Base-by-base conservation (phyloP, 257 asterid genomes). In the Hygrophila difformis region DNA sequence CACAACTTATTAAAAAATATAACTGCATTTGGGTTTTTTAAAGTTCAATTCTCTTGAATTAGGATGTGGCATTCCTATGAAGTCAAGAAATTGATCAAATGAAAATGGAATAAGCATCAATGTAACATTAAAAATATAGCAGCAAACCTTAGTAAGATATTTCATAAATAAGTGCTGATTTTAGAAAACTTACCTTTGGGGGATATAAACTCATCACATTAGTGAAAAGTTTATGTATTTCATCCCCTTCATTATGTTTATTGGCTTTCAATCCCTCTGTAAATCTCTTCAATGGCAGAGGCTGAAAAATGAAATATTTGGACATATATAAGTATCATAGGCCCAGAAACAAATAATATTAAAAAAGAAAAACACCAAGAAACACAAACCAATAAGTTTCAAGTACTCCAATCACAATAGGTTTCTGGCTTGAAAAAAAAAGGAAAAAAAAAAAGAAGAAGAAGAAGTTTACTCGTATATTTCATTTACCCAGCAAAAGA, bases 111-210 rank as follows among this genome's bases (percentile, higher is more conserved):
- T 11, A 39, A 6, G 14, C 18, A n/a, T n/a, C n/a, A n/a, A n/a
- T n/a, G n/a, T n/a, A n/a, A n/a, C n/a, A n/a, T n/a, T n/a, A n/a
- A 17, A 56, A 51, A 36, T 34, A 35, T 34, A 22, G 41, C 44
- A 49, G 34, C 47, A 49, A 29, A 39, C 18, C 9, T 26, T n/a
- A n/a, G n/a, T n/a, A 8, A 0, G 8, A 26, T 3, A 26, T 26
- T 26, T 3, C 4, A 26, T 26, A 5, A 5, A 3, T 26, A 26
- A 26, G 31, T 26, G 31, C 31, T n/a, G n/a, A n/a, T n/a, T n/a
- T n/a, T n/a, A n/a, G n/a, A n/a, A 23, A 17, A 37, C 48, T 56
- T 73, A 89, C 97, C 98, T 73, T 82, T 15, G 98, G 96, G 28
- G 81, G 85, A 49, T 60, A 44, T 59, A 89, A 44, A 44, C 54